Conservation (phyloP, 2,329 filamentous ascomycete species). For the Diaporthe capsici region DNA sequence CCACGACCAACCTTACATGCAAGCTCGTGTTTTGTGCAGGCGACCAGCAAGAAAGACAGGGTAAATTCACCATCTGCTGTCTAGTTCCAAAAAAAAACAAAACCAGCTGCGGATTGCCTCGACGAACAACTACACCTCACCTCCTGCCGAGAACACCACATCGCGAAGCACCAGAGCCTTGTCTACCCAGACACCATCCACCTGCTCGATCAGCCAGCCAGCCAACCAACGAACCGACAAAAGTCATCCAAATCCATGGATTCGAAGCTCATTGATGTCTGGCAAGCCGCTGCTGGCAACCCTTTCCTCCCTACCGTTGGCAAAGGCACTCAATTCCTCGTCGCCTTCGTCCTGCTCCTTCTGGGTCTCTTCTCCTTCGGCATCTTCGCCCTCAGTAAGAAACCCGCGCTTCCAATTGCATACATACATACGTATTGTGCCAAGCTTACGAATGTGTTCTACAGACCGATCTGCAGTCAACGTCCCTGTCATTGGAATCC, state of each 20-base stretch:
- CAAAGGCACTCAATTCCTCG: constrained; percentile 87
- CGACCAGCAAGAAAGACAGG: not conserved
- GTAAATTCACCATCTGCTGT: not conserved
- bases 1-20: not conserved
- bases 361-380: constrained; percentile 80
- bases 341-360: constrained; percentile 83
- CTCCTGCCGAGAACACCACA: not conserved
- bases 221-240: constrained; percentile 8
- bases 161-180: not conserved
- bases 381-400: constrained; percentile 87
- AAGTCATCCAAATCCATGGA: constrained; percentile 67
- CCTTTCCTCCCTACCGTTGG: constrained; percentile 85
- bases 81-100: not conserved
- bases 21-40: constrained; percentile 15
- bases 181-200: not conserved
- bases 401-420: not conserved
- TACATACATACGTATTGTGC: no score
- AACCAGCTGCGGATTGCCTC: not conserved
- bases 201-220: not conserved
- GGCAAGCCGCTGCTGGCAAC: constrained; percentile 91
- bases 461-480: constrained; percentile 86
- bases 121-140: not conserved
- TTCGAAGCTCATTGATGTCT: constrained; percentile 88
- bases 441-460: constrained; percentile 46
- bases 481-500: constrained; percentile 83